Percentiles rank a stretch among this genome's conserved stretches.
phyloP scores from a whole-genome alignment of 2,329 filamentous ascomycete species.

The Uncinocarpus reesii region DNA sequence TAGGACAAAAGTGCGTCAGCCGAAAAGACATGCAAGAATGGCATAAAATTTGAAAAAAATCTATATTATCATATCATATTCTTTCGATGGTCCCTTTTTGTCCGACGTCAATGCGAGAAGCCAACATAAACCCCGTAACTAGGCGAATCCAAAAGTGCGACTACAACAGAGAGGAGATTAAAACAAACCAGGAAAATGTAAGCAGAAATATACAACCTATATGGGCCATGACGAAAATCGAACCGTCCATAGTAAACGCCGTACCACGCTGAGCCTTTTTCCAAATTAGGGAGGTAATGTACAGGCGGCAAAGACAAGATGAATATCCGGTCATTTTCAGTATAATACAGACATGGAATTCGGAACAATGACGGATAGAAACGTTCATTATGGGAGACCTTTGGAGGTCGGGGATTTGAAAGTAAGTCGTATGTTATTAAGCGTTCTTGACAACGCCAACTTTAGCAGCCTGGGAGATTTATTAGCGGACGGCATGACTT shows the following conservation, averaged over 20 bases:
- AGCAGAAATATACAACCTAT: not conserved
- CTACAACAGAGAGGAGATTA: conserved; percentile 12
- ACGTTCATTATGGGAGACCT: not conserved
- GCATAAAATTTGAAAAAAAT: not conserved
- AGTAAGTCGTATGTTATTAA: conserved; percentile 21
- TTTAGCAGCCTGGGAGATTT: conserved; percentile 59
- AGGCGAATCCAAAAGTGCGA: not conserved
- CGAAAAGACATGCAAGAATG: not conserved
- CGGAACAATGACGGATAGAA: no score
- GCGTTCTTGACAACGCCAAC: conserved; percentile 88
- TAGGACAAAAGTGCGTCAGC: not conserved
- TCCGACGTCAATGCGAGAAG: not conserved
- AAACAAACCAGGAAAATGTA: not conserved
- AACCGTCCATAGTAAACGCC: conserved; percentile 11
- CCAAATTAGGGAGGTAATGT: conserved; percentile 12
- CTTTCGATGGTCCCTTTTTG: conserved; percentile 2
- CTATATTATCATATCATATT: not conserved
- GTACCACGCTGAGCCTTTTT: conserved; percentile 11
- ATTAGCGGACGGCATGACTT: conserved; percentile 11
- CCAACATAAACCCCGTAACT: conserved; percentile 1
- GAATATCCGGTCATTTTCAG: not conserved
- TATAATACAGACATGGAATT: not conserved
- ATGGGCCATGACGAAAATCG: not conserved
- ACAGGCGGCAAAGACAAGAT: conserved; percentile 6
- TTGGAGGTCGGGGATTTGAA: not conserved